These are phyloP conservation scores for Thymus mandschuricus DNA, from an alignment of 257 asterid genomes.

Conservation along the genomic window DNA sequence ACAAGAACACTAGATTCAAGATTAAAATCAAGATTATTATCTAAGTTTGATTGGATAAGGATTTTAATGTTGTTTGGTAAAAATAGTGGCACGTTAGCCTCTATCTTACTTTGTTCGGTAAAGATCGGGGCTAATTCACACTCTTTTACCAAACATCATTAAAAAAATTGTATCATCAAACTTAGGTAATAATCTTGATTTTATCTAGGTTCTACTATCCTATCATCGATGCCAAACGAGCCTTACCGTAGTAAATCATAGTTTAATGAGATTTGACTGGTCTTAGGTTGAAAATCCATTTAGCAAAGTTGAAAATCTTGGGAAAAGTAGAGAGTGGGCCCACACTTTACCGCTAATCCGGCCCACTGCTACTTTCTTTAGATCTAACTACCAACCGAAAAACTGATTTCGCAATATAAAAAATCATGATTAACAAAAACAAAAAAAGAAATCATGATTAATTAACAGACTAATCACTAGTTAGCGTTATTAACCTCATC, in stretches of 20 bases:
- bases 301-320: slow-evolving; percentile 2
- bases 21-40: too few species aligned
- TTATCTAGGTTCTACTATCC: too few species aligned
- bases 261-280: slow-evolving; percentile 11
- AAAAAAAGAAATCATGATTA: slow-evolving; percentile 31
- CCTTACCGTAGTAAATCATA: slow-evolving; percentile 1
- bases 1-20: too few species aligned
- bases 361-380: slow-evolving; percentile 5
- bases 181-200: too few species aligned
- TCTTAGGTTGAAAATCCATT: not conserved
- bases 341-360: slow-evolving; percentile 14
- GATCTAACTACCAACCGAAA: slow-evolving; percentile 40
- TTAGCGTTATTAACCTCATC: slow-evolving; percentile 28
- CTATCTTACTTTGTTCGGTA: too few species aligned
- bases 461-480: slow-evolving; percentile 22
- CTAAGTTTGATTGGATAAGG: too few species aligned
- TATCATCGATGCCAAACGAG: too few species aligned
- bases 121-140: too few species aligned
- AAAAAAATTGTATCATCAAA: too few species aligned
- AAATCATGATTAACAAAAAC: slow-evolving; percentile 28
- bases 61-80: too few species aligned
- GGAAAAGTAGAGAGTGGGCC: slow-evolving; percentile 13
- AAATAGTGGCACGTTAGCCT: too few species aligned
- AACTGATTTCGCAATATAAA: slow-evolving; percentile 20
- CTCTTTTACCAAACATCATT: too few species aligned